These are phyloP conservation scores for Pneumocystis sp. DNA, from an alignment of 1,139 yeast genomes.

Conservation along the genomic window DNA sequence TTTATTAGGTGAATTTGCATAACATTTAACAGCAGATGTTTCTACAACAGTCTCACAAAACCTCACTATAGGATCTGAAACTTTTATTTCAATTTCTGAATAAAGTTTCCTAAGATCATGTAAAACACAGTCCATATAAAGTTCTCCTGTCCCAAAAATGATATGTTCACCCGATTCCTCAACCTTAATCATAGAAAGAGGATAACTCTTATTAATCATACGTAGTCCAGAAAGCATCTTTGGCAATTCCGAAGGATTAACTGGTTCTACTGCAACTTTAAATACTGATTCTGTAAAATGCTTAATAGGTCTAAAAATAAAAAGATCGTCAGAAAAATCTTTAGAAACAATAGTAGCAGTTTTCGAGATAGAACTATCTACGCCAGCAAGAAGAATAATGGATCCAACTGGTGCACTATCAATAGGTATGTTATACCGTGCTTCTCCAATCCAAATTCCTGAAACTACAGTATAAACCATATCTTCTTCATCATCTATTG, in stretches of 20 bases:
- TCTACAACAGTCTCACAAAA: slow-evolving; percentile 67
- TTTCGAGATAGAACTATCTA: slow-evolving; percentile 41
- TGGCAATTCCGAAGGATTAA: slow-evolving; percentile 64
- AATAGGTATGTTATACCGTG: slow-evolving; percentile 51
- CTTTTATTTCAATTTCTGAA: slow-evolving; percentile 56
- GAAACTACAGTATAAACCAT: slow-evolving; percentile 29
- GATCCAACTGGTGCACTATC: slow-evolving; percentile 47
- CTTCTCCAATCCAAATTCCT: slow-evolving; percentile 49
- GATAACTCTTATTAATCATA: slow-evolving; percentile 46
- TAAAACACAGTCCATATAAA: slow-evolving; percentile 69
- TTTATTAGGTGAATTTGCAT: slow-evolving; percentile 42
- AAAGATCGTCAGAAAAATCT: slow-evolving; percentile 20
- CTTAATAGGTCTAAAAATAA: slow-evolving; percentile 31
- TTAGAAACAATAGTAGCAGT: slow-evolving; percentile 39
- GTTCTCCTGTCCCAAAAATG: slow-evolving; percentile 70
- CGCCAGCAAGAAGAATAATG: slow-evolving; percentile 52
- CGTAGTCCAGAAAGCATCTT: slow-evolving; percentile 53
- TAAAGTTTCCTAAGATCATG: slow-evolving; percentile 56
- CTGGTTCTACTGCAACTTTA: slow-evolving; percentile 74
- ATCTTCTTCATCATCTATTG: slow-evolving; percentile 41
- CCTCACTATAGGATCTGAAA: slow-evolving; percentile 70
- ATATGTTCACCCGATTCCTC: slow-evolving; percentile 87
- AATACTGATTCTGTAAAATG: slow-evolving; percentile 45
- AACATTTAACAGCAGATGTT: slow-evolving; percentile 51
- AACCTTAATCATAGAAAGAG: slow-evolving; percentile 50